Evolutionary conservation across 768 basidiomycete genomes (phyloP), one percentile per base, ranked within the genome.

Genomic region (Kwoniella sp.): DNA sequence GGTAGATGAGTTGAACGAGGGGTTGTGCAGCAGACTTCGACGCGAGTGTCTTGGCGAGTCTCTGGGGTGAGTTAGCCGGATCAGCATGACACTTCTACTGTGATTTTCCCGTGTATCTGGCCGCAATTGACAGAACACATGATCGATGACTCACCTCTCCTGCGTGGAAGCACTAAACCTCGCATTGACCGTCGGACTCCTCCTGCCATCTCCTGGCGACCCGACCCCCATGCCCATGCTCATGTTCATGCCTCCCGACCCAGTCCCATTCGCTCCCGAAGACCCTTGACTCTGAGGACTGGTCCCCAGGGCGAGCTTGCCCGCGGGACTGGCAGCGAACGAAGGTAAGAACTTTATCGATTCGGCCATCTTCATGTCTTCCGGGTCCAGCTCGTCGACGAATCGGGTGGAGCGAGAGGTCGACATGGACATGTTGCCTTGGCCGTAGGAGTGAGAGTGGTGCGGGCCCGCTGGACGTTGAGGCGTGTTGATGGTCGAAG

Each of bases 301-400:
- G 15, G 38, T 55, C 3, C 62, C 67, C 38, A 66, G 34, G n/a
- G 56, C 62, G 15, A 64, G 27, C 42, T 64, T 66, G 19, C 61
- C 67, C 14, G 65, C 67, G 9, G 69, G 65, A 28, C 42, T 45
- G 25, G 40, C 39, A 0, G 65, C 65, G 36, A 70, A 70, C n/a
- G 53, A 59, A 17, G 69, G 69, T 28, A 65, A 45, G 53, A 67
- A 70, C 31, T 59, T 59, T 14, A 70, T 63, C 14, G 43, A 50
- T 10, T 67, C 69, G 9, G 65, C 69, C 57, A 65, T 60, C 22
- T 50, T 51, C 32, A 49, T 50, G 45, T 70, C 69, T 20, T 67
- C 65, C 9, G 63, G 54, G 29, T 70, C 69, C 20, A 70, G 58
- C 28, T 67, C 60, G 32, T 70, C 69, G 14, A 28, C 45, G 17